Conservation (phyloP, 2,329 filamentous ascomycete genomes). For the Hysterium pulicare region DNA sequence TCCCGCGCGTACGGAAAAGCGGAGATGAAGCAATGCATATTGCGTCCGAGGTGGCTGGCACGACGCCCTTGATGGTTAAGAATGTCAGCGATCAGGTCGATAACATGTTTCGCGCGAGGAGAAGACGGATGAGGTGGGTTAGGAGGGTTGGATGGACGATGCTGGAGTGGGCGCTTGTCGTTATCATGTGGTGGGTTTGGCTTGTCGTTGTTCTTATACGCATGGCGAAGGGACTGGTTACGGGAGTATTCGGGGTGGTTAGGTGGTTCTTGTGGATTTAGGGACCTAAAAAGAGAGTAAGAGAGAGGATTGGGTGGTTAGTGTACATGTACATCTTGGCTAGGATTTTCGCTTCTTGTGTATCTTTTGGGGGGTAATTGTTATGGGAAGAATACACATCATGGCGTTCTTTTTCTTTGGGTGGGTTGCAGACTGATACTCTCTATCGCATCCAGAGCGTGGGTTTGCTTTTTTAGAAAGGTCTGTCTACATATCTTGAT, state of each 20-base stretch:
- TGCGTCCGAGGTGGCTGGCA: constrained; percentile 69
- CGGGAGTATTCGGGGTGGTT: constrained; percentile 57
- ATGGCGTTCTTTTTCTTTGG: no score
- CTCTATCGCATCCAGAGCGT: no score
- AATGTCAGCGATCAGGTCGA: constrained; percentile 73
- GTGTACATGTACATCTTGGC: no score
- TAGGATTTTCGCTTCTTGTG: no score
- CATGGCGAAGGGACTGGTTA: constrained; percentile 60
- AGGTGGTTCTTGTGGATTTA: constrained; percentile 75
- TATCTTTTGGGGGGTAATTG: no score
- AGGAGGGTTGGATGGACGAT: constrained; percentile 73
- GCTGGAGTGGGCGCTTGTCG: constrained; percentile 84
- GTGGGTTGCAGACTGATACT: no score
- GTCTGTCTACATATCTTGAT: no score
- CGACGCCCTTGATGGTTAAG: constrained; percentile 77
- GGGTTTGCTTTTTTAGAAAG: no score
- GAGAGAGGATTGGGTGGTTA: no score
- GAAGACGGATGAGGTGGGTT: constrained; percentile 71
- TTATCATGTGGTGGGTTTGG: constrained; percentile 94
- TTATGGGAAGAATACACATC: no score
- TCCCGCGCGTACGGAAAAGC: constrained; percentile 60
- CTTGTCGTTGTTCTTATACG: constrained; percentile 76
- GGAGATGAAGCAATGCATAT: constrained; percentile 79
- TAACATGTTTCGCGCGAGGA: constrained; percentile 65
- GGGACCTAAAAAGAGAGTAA: no score